A percentile compares a stretch with the other conserved stretches of the same genome.
phyloP scores from a whole-genome alignment of 2,329 filamentous ascomycete species.

The Colletotrichum tropicale region DNA sequence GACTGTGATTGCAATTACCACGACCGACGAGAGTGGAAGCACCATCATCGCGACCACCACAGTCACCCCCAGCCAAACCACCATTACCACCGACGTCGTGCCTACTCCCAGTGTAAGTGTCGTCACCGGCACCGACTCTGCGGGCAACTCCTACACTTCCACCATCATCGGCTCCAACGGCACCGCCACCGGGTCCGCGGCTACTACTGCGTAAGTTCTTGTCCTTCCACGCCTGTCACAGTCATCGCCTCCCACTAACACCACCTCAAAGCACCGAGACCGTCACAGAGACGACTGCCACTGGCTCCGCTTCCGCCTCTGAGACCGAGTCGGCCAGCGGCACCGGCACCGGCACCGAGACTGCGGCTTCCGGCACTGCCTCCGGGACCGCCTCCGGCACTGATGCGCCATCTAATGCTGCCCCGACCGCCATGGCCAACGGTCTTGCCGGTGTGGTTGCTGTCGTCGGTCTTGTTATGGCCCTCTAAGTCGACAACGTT shows the following conservation, averaged over 20 bases:
- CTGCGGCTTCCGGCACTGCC: not conserved
- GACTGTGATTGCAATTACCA: slow-evolving; percentile 24
- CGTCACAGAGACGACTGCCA: not conserved
- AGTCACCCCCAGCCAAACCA: not conserved
- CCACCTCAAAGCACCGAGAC: not conserved
- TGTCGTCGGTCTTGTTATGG: slow-evolving; percentile 4
- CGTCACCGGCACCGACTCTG: slow-evolving; percentile 14
- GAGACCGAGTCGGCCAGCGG: not conserved
- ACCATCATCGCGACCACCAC: slow-evolving; percentile 26
- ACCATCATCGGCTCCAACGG: not conserved
- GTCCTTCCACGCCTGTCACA: not conserved
- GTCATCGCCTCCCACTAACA: not conserved
- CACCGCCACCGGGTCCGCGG: not conserved
- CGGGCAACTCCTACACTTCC: slow-evolving; percentile 8
- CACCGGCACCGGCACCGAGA: not conserved
- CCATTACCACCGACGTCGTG: slow-evolving; percentile 5
- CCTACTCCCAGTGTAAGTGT: not conserved
- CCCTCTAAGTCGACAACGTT: not conserved
- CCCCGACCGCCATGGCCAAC: not conserved
- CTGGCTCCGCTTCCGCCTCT: not conserved
- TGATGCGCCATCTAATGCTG: not conserved
- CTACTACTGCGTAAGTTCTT: slow-evolving; percentile 9
- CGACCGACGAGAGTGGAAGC: slow-evolving; percentile 27
- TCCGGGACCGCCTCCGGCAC: not conserved
- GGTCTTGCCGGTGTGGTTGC: not conserved